Conservation (phyloP, 2,329 filamentous ascomycete genomes). For the Nothomitra cinnamomea region DNA sequence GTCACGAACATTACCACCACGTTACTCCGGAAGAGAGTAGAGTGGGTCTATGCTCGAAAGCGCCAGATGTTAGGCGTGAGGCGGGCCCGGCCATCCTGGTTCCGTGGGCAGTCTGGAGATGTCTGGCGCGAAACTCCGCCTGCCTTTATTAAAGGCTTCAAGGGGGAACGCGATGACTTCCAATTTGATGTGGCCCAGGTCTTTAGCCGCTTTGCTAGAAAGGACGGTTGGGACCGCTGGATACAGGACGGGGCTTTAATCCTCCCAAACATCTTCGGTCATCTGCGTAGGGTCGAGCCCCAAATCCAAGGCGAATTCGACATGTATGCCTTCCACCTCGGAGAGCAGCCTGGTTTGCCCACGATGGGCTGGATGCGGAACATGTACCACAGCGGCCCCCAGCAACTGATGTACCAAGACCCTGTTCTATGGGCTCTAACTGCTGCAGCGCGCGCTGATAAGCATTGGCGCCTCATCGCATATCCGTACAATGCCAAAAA, state of each 20-base stretch:
- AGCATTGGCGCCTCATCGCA: background rate
- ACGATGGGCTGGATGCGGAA: background rate
- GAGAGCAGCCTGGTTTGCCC: background rate
- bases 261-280: background rate
- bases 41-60: background rate
- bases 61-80: background rate
- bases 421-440: background rate
- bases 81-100: background rate
- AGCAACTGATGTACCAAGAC: slow-evolving; percentile 1
- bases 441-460: background rate
- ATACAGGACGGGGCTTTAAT: background rate
- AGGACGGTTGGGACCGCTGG: background rate
- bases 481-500: background rate
- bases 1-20: background rate
- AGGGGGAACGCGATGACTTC: background rate
- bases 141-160: background rate
- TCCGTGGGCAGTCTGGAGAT: background rate
- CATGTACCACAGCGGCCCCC: background rate
- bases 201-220: background rate
- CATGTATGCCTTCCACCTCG: background rate
- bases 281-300: background rate
- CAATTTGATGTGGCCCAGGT: background rate
- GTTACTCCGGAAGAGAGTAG: background rate
- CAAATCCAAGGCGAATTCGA: slow-evolving; percentile 1
- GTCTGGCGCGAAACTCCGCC: background rate